These are phyloP conservation scores for Carex arenaria DNA, from an alignment of 202 grass and related monocot genomes.

Conservation along the genomic window DNA sequence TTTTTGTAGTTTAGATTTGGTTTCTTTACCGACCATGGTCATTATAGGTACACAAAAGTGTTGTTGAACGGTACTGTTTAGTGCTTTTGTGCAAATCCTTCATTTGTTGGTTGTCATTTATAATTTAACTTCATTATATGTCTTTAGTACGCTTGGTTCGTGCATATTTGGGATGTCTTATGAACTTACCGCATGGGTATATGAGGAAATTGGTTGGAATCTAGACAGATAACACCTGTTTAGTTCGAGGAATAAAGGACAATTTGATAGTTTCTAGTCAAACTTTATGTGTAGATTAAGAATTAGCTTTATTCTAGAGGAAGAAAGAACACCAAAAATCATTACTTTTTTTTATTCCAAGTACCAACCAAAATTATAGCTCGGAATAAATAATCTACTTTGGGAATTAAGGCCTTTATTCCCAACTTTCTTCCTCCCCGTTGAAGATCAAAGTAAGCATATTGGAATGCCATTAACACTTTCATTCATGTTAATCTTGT, in stretches of 20 bases:
- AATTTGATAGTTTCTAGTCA: constrained; percentile 19
- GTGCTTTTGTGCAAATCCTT: not conserved
- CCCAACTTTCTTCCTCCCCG: not conserved
- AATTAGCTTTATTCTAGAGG: constrained; percentile 16
- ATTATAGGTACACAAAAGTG: not conserved
- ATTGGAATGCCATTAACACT: not conserved
- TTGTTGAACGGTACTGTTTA: not conserved
- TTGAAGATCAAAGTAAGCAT: constrained; percentile 3
- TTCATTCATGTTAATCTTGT: not conserved
- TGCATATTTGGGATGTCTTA: constrained; percentile 1
- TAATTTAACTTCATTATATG: not conserved
- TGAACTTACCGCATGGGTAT: not conserved
- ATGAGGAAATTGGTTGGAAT: not conserved
- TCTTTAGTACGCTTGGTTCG: not conserved
- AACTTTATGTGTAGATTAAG: constrained; percentile 16
- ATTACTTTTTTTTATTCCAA: constrained; percentile 21
- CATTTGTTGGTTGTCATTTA: not conserved
- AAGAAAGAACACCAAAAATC: not conserved
- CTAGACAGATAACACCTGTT: not conserved
- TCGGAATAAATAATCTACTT: constrained; percentile 11
- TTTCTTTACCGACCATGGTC: not conserved
- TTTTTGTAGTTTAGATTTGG: not conserved
- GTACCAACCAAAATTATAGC: constrained; percentile 9
- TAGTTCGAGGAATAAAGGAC: not conserved
- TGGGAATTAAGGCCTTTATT: constrained; percentile 20